Percentiles rank a stretch among this genome's conserved stretches.
Evolutionary conservation across 139 green algal species (phyloP).

Genomic region (Chlamydomonas incerta): DNA sequence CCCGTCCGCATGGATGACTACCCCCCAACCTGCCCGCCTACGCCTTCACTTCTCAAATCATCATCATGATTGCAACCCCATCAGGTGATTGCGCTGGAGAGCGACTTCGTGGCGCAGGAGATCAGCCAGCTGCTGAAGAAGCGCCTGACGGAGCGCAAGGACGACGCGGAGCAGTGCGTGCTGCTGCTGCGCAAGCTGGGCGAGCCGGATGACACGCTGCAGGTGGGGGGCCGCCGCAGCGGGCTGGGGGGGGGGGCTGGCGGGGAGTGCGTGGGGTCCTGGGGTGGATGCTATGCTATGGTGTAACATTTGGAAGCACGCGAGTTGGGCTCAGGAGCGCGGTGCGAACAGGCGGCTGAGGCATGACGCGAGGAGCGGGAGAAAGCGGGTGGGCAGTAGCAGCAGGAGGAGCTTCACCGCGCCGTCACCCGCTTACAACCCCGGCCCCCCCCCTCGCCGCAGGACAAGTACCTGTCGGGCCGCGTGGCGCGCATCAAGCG

Average conservation of each 20-base stretch:
- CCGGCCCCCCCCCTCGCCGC: background rate
- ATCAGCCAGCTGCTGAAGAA: constrained; percentile 62
- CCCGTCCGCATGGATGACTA: too few relatives aligned
- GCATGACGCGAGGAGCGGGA: too few relatives aligned
- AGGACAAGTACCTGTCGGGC: constrained; percentile 78
- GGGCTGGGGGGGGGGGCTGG: background rate
- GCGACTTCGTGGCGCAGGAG: constrained; percentile 69
- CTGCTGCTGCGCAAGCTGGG: constrained; percentile 84
- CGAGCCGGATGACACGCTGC: constrained; percentile 80
- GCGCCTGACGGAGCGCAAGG: constrained; percentile 72
- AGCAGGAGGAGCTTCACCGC: too few relatives aligned
- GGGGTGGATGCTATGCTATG: background rate
- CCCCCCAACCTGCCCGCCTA: background rate
- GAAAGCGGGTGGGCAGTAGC: too few relatives aligned
- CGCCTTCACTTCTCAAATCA: too few relatives aligned
- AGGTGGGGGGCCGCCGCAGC: constrained; percentile 49
- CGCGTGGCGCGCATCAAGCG: constrained; percentile 69
- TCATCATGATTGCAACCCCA: too few relatives aligned
- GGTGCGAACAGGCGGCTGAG: too few relatives aligned
- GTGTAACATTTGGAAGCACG: too few relatives aligned
- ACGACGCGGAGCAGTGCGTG: constrained; percentile 79
- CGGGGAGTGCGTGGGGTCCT: background rate
- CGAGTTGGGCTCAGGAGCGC: too few relatives aligned
- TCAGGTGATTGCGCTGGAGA: constrained; percentile 56
- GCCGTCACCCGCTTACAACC: too few relatives aligned